Evolutionary conservation across 2,329 filamentous ascomycete genomes (phyloP), one percentile per base, ranked within the genome.

Genomic region (Westerdykella aurantiaca): DNA sequence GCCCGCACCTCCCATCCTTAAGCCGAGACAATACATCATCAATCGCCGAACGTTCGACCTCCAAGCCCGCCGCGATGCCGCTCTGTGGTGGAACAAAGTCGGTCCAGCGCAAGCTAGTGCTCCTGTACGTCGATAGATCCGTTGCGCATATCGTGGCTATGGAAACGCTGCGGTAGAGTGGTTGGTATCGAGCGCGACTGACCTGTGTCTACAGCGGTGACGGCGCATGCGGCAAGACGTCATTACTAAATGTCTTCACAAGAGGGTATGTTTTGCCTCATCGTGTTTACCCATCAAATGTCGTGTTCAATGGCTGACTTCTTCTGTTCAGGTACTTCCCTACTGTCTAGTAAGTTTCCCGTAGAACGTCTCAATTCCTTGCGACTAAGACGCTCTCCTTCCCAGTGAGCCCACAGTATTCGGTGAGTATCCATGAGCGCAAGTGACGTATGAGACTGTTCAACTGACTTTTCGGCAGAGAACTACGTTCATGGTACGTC

Each of bases 161-260:
- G n/a, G 13, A 35, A 18, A 35, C 16, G 33, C n/a, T 6, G 18
- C 18, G 6, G 18, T 21, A 21, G 18, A 21, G 18, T 21, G 7
- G 5, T 51, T 51, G 58, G 50, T 49, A 60, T 52, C 38, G 49
- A 39, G 45, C 34, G 41, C 38, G 44, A 48, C 58, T 56, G 53
- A 66, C 61, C 31, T 14, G 38, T 41, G 37, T 48, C 18, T 38
- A 50, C 52, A 95, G 89, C 66, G 91, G 91, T 60, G 91, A 97
- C 68, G 91, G 91, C 77, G 91, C 91, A 58, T 94, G 86, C 70
- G 91, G 91, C 66, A 98, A 98, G 78, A 98, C 93, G 43, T 96
- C 90, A 53, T 72, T 97, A 63, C 74, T 98, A 60, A 98, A 98
- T 68, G 93, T 98, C 68, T 98, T 98, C 73, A 98, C 93, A 56